A percentile compares a stretch with the other conserved stretches of the same genome.
These are phyloP conservation scores for Colletotrichum lentis DNA, from an alignment of 2,329 filamentous ascomycete species.

Conservation along the genomic window DNA sequence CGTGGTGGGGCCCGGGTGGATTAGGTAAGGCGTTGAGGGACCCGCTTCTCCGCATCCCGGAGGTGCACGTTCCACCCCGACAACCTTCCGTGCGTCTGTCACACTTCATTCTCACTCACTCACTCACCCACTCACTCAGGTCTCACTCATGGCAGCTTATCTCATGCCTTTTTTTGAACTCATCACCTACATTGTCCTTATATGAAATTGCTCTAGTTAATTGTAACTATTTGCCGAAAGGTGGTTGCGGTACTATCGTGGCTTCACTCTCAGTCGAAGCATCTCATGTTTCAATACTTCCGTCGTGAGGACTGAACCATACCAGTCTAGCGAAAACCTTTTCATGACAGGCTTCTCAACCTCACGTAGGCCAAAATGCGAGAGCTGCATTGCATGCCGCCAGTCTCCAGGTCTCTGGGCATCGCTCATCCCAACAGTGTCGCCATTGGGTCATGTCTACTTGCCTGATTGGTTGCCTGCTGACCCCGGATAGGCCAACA, in stretches of 20 bases:
- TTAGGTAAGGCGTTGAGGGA: conserved; percentile 20
- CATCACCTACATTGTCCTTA: neutral
- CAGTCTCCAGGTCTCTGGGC: neutral
- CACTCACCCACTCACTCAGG: neutral
- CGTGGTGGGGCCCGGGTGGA: neutral
- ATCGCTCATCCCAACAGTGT: too few relatives aligned
- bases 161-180: neutral
- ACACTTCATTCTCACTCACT: neutral
- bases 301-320: neutral
- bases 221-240: too few relatives aligned
- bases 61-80: conserved; percentile 6
- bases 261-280: too few relatives aligned
- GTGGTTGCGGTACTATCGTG: too few relatives aligned
- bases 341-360: neutral
- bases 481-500: too few relatives aligned
- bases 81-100: neutral
- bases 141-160: neutral
- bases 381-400: neutral
- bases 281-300: too few relatives aligned
- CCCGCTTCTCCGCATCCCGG: conserved; percentile 17
- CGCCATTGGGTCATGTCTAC: neutral
- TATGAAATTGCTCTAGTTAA: too few relatives aligned
- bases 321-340: too few relatives aligned
- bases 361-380: neutral
- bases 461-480: neutral